These are phyloP conservation scores for Neurospora discreta DNA, from an alignment of 495 filamentous ascomycete species.

Conservation along the genomic window DNA sequence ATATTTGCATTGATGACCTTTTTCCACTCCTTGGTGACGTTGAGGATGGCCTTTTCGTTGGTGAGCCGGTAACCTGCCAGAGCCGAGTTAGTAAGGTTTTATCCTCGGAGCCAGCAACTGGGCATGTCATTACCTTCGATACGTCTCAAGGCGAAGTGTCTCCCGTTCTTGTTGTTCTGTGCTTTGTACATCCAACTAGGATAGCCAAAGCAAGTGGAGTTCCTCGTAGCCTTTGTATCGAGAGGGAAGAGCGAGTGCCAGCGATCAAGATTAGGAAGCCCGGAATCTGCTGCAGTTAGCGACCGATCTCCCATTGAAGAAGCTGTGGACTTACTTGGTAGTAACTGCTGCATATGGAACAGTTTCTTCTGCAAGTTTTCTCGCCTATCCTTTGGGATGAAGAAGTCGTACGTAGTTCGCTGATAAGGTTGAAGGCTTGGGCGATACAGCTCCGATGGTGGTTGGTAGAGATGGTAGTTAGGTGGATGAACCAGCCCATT, in stretches of 20 bases:
- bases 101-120: not conserved
- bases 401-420: conserved; percentile 75
- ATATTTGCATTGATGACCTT: conserved; percentile 71
- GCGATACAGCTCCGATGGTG: conserved; percentile 61
- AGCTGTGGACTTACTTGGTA: conserved; percentile 54
- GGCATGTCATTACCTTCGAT: conserved; percentile 48
- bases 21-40: conserved; percentile 78
- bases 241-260: conserved; percentile 89
- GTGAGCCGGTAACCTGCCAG: conserved; percentile 49
- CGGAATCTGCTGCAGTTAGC: conserved; percentile 31
- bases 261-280: conserved; percentile 67
- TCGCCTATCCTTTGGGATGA: conserved; percentile 71
- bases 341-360: conserved; percentile 71
- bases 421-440: conserved; percentile 74
- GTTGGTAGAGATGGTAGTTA: conserved; percentile 89
- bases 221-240: conserved; percentile 65
- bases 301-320: not conserved
- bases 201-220: conserved; percentile 65
- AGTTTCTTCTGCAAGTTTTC: conserved; percentile 84
- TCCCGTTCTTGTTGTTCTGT: conserved; percentile 75
- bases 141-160: conserved; percentile 70
- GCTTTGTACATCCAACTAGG: conserved; percentile 93
- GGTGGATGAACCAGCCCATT: conserved; percentile 56
- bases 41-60: conserved; percentile 76
- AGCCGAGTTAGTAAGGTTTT: not conserved